Percentiles rank a stretch among this genome's conserved stretches.
Conservation (phyloP, 805 yeast genomes). For the Wickerhamiella lipophila region DNA sequence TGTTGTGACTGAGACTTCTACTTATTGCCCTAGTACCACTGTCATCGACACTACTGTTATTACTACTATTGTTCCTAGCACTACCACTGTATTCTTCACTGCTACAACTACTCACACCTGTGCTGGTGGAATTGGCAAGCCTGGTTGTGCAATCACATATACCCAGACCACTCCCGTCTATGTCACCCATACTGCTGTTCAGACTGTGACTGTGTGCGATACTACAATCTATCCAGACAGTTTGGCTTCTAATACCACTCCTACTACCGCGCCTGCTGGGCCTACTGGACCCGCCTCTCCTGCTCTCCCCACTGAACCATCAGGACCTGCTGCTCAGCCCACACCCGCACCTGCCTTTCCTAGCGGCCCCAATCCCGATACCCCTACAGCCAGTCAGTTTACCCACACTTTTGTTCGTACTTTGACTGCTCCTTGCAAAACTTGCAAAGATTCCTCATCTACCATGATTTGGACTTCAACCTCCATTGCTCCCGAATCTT, state of each 20-base stretch:
- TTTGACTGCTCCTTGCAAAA: background rate
- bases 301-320: too few species aligned
- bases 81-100: conserved; percentile 4
- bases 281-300: background rate
- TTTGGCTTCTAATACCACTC: background rate
- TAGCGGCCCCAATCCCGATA: background rate
- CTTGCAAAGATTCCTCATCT: background rate
- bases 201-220: background rate
- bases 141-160: conserved; percentile 6
- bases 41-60: background rate
- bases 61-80: conserved; percentile 3
- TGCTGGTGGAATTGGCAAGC: background rate
- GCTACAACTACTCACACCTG: conserved; percentile 3
- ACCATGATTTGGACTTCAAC: background rate
- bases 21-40: conserved; percentile 1
- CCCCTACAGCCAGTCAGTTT: background rate
- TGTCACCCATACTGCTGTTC: background rate
- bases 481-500: background rate
- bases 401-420: background rate
- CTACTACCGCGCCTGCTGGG: background rate
- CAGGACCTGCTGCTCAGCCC: background rate
- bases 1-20: background rate
- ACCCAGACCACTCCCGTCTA: conserved; percentile 4
- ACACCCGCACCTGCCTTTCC: too few species aligned
- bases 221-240: conserved; percentile 7